A percentile compares a stretch with the other conserved stretches of the same genome.
Evolutionary conservation across 306 rosid genomes (phyloP).

Genomic region (Corylus americana): DNA sequence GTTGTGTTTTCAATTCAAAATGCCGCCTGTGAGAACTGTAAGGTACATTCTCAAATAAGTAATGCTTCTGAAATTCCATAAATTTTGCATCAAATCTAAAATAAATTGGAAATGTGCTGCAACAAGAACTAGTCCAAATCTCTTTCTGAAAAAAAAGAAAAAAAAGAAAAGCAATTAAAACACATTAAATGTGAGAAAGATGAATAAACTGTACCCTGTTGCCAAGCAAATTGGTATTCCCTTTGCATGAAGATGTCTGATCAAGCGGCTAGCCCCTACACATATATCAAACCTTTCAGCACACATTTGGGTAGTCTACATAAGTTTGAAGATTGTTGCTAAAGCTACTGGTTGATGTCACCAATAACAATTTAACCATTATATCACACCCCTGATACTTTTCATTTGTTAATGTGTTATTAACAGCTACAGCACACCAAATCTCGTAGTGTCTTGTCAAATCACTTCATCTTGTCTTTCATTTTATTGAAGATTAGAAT

Average conservation of each 20-base stretch:
- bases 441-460: neutral
- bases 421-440: neutral
- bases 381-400: neutral
- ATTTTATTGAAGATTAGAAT: neutral
- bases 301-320: neutral
- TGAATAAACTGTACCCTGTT: constrained; percentile 61
- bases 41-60: constrained; percentile 24
- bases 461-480: neutral
- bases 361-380: neutral
- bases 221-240: constrained; percentile 80
- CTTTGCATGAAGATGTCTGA: constrained; percentile 74
- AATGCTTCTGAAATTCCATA: constrained; percentile 16
- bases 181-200: neutral
- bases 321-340: neutral
- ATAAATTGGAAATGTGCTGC: constrained; percentile 4
- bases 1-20: constrained; percentile 84
- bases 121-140: constrained; percentile 15
- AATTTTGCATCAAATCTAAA: neutral
- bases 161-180: neutral
- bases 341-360: neutral
- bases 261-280: constrained; percentile 74
- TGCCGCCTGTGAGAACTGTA: constrained; percentile 78
- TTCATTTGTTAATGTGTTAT: neutral
- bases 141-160: neutral
- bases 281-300: constrained; percentile 7